A percentile compares a stretch with the other conserved stretches of the same genome.
phyloP scores from a whole-genome alignment of 164 flowering plant species.

The Santalum album region DNA sequence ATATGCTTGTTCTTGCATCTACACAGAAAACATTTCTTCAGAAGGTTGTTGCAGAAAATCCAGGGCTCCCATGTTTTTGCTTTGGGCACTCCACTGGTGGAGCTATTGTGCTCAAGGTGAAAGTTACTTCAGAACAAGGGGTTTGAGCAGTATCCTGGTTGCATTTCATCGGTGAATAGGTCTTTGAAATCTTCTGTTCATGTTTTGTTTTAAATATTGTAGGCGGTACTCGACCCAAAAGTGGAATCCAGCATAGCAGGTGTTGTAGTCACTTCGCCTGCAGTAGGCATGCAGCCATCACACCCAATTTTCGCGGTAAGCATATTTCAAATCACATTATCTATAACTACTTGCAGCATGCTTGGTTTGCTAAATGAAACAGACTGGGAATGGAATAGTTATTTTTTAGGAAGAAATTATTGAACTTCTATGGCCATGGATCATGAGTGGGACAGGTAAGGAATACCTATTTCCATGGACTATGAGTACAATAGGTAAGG shows the following conservation, averaged over 20 bases:
- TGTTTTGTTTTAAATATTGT: slow-evolving; percentile 2
- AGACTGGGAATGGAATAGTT: too few species aligned
- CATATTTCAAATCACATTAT: too few species aligned
- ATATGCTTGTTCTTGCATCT: not conserved
- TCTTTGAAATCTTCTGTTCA: not conserved
- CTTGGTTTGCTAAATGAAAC: too few species aligned
- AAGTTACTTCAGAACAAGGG: not conserved
- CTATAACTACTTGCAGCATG: too few species aligned
- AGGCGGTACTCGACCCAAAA: slow-evolving; percentile 69
- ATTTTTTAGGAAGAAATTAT: too few species aligned
- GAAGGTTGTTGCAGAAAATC: slow-evolving; percentile 58
- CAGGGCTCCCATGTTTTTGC: slow-evolving; percentile 74
- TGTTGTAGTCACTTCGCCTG: slow-evolving; percentile 76
- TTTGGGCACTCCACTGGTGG: slow-evolving; percentile 95
- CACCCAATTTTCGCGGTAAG: slow-evolving; percentile 66
- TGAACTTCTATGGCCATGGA: too few species aligned
- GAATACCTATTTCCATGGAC: too few species aligned
- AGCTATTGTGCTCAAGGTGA: slow-evolving; percentile 72
- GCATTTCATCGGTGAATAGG: not conserved
- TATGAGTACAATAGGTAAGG: too few species aligned
- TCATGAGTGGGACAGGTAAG: too few species aligned
- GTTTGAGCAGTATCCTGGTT: not conserved
- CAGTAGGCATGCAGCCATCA: slow-evolving; percentile 73
- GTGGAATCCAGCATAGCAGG: slow-evolving; percentile 44
- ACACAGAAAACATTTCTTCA: slow-evolving; percentile 53